Conservation (phyloP, 768 basidiomycete species). For the Lanmaoa rubissima region DNA sequence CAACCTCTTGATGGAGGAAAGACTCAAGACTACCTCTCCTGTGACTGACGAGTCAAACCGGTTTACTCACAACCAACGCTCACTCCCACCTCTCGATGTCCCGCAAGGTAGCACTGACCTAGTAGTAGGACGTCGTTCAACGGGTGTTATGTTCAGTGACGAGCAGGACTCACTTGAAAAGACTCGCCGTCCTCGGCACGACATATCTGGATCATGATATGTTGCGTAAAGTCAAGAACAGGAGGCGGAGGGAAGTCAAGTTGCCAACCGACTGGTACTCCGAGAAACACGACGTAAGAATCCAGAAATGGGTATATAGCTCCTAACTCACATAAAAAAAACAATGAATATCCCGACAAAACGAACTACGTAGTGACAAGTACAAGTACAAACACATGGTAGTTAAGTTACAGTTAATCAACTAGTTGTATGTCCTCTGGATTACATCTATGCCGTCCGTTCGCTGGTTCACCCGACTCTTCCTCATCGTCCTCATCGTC, state of each 20-base stretch:
- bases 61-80: not conserved
- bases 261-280: not conserved
- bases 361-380: not conserved
- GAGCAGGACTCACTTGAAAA: conserved; percentile 45
- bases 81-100: conserved; percentile 69
- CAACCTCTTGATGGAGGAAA: conserved; percentile 70
- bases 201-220: conserved; percentile 60
- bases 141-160: not conserved
- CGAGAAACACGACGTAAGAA: conserved; percentile 20
- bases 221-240: conserved; percentile 10
- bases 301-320: conserved; percentile 19
- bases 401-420: conserved; percentile 7
- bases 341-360: not conserved
- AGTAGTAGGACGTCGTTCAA: not conserved
- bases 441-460: not conserved
- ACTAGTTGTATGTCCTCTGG: not conserved
- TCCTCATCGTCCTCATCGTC: conserved; percentile 31
- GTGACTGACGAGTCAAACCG: conserved; percentile 5
- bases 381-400: not conserved
- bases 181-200: conserved; percentile 63
- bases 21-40: conserved; percentile 68
- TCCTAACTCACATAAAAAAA: conserved; percentile 1
- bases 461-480: not conserved
- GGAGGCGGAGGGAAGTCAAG: not conserved
- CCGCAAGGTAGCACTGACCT: conserved; percentile 62